These are phyloP conservation scores for Geotrichum cucujoidarum DNA, from an alignment of 1,139 yeast species.

Conservation along the genomic window DNA sequence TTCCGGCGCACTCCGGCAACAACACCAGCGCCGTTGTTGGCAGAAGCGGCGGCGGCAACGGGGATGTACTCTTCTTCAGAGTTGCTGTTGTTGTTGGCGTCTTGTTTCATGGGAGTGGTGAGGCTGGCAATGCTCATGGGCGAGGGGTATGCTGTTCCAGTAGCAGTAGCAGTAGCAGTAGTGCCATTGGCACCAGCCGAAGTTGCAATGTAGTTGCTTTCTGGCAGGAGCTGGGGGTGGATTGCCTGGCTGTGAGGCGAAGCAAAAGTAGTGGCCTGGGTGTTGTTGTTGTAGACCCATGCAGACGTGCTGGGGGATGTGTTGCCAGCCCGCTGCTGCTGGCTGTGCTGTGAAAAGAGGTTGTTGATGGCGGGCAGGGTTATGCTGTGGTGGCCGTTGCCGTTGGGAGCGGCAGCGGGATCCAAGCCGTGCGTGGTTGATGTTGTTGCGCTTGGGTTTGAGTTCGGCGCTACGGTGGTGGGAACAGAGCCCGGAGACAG, in stretches of 20 bases:
- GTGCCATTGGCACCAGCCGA: background rate
- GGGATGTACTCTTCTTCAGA: background rate
- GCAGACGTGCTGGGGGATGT: background rate
- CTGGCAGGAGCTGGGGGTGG: constrained; percentile 6
- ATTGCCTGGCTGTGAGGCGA: background rate
- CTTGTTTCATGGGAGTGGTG: constrained; percentile 1
- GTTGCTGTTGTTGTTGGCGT: background rate
- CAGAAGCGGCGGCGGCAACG: background rate
- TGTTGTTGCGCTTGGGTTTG: background rate
- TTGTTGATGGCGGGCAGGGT: background rate
- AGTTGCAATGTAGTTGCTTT: too few species aligned
- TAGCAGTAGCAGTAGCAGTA: background rate
- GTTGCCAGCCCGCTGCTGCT: background rate
- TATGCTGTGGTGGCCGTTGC: background rate
- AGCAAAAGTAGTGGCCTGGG: background rate
- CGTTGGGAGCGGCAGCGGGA: constrained; percentile 1
- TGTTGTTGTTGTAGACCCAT: background rate
- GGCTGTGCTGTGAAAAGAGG: background rate
- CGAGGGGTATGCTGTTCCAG: background rate
- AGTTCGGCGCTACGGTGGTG: too few species aligned
- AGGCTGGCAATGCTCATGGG: constrained; percentile 14
- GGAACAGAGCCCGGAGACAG: background rate
- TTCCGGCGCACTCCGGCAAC: background rate
- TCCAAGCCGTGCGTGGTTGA: background rate
- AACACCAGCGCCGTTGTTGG: background rate